Evolutionary conservation across 2,329 filamentous ascomycete genomes (phyloP), one percentile per base, ranked within the genome.

Genomic region (Biscogniauxia marginata): DNA sequence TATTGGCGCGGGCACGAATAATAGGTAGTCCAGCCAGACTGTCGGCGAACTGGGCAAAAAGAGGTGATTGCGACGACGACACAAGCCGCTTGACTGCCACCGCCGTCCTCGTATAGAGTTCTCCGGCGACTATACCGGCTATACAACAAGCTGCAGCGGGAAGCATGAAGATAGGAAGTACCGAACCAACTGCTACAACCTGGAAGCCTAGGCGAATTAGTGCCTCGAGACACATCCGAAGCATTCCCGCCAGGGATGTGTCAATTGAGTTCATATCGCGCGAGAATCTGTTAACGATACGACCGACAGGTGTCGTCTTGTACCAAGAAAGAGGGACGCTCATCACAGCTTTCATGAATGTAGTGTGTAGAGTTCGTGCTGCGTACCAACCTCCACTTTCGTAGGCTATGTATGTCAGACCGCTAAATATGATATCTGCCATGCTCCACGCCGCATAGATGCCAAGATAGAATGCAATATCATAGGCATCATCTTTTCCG

Each of bases 211-310:
- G 63, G 25, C 63, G 65, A 5, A 70, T 63, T 47, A 69, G 65
- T 23, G 67, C 72, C 54, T 81, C 78, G 8, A 82, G 54, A 2
- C 73, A 74, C 44, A 65, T 61, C 4, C 77, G 75, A 0, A 83
- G 69, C 72, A 80, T 67, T 1, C 73, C 70, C 19, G 76, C 74
- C 6, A 85, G 67, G 1, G 70, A 64, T 7, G 74, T 77, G 60
- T 85, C 83, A 51, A 85, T 75, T 0, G 81, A 82, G n/a, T 76
- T 74, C 66, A 84, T 83, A 57, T 85, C 82, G 34, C 81, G 79
- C 1, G 80, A 79, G 60, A 84, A 82, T 11, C 83, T 77, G 63
- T 84, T 83, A 53, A 80, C 75, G 54, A 82, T 76, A 44, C 81
- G 76, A 11, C 81, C 79, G 16, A 81, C 75, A 0, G 82, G 77